These are phyloP conservation scores for Neurospora crassa DNA, from an alignment of 2,329 filamentous ascomycete species.

Conservation along the genomic window DNA sequence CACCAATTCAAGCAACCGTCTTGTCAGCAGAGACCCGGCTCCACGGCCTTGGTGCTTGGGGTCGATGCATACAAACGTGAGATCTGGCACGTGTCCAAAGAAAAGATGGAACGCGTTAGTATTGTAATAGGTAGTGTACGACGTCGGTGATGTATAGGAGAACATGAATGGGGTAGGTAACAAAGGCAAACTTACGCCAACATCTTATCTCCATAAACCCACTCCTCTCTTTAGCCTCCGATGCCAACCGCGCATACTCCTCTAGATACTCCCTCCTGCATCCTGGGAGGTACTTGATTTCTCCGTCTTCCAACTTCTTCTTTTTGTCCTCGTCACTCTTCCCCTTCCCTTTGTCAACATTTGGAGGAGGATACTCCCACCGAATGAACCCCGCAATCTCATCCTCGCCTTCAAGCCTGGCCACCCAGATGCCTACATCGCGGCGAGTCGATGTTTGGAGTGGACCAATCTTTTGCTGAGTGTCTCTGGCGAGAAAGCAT, in stretches of 20 bases:
- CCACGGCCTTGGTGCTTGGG: slow-evolving; percentile 26
- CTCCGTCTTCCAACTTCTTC: slow-evolving; percentile 17
- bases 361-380: slow-evolving; percentile 22
- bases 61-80: slow-evolving; percentile 31
- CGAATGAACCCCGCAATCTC: slow-evolving; percentile 27
- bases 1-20: slow-evolving; percentile 19
- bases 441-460: neutral
- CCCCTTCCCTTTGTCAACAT: neutral
- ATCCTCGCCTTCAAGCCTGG: slow-evolving; percentile 5
- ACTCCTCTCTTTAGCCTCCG: slow-evolving; percentile 21
- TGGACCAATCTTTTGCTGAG: neutral
- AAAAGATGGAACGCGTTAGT: neutral
- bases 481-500: slow-evolving; percentile 19
- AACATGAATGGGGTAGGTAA: neutral
- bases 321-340: slow-evolving; percentile 3
- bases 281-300: slow-evolving; percentile 13
- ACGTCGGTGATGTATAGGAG: neutral
- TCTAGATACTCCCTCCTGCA: slow-evolving; percentile 26
- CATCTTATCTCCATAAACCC: slow-evolving; percentile 23
- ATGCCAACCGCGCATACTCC: slow-evolving; percentile 22
- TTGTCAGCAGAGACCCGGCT: slow-evolving; percentile 25
- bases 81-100: slow-evolving; percentile 14
- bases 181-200: slow-evolving; percentile 24
- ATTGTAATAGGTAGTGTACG: neutral
- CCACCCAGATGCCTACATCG: neutral